Base-by-base conservation (phyloP, 306 rosid species). In the Ceratonia siliqua region DNA sequence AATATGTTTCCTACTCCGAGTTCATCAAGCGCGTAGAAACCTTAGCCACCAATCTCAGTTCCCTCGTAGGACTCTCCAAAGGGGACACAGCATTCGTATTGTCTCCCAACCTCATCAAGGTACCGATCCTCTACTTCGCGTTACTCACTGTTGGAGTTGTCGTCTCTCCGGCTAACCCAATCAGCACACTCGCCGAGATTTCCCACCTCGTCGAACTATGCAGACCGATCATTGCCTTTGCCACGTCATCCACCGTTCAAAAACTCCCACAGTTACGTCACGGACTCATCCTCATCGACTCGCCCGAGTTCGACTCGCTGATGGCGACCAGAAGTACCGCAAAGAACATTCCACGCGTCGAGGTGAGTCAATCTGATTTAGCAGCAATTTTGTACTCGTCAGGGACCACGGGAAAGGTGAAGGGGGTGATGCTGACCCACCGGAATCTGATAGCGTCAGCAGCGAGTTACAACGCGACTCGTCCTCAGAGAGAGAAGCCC, bases 81-180 rank as follows among this genome's bases (percentile, higher is more conserved):
- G 64, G 80, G 53, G 78, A 86, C 75, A 78, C 73, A 0, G 90
- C 87, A 0, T 76, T 88, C 21, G 8, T 88, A 5, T 78, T 88
- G 62, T 85, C 85, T 24, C 85, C 79, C 0, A 88, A 86, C 28
- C 62, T 78, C 17, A 2, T 78, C 18, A 66, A 77, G 0, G 68
- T 88, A 0, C 90, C 92, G 22, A 84, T 88, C 73, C 85, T 88
- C 81, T 79, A 70, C 84, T 84, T 88, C 84, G 84, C 90, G 9
- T 78, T 88, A 2, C 90, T 88, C 68, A 62, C 90, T 3, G 22
- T 88, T 8, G 90, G 92, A 24, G 87, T 80, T 5, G 70, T 88
- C 17, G 45, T 88, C 85, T 85, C 92, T 0, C 90, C 92, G 0
- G 73, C 71, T 1, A 88, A 88, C 30, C 92, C 92, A 15, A 15